phyloP scores from a whole-genome alignment of 441 rosid genomes.

The Syzygium syzygioides region DNA sequence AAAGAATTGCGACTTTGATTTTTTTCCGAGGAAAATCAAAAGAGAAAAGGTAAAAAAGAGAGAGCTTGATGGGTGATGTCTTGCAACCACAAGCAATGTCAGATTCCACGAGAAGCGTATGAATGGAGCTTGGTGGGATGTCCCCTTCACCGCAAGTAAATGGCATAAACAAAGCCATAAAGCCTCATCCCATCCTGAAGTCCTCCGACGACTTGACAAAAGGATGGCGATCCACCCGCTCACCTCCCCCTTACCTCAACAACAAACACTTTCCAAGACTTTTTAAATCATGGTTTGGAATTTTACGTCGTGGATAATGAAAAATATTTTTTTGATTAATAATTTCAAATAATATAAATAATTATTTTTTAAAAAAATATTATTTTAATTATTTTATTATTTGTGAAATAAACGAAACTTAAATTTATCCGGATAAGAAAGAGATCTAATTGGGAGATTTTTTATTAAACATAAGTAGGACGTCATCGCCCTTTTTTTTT shows the following conservation, averaged over 20 bases:
- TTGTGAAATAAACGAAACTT: background rate
- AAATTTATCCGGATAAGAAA: background rate
- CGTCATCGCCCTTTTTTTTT: background rate
- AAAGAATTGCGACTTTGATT: background rate
- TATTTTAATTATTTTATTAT: background rate
- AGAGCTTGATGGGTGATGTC: background rate
- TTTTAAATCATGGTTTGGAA: background rate
- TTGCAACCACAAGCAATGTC: background rate
- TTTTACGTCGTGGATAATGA: background rate
- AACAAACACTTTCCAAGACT: background rate
- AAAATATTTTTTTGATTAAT: background rate
- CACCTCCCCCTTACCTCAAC: background rate
- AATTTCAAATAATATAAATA: background rate
- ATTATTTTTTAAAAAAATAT: background rate
- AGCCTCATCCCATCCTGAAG: background rate
- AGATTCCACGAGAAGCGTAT: background rate
- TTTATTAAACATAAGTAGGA: background rate
- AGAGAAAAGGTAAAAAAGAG: background rate
- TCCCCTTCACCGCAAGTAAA: background rate
- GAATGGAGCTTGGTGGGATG: background rate
- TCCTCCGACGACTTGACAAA: background rate
- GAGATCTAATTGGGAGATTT: background rate
- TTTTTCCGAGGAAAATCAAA: rapidly evolving
- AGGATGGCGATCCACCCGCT: background rate
- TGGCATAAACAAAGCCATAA: background rate